Conservation (phyloP, 306 rosid genomes). For the Casuarina cunninghamiana region DNA sequence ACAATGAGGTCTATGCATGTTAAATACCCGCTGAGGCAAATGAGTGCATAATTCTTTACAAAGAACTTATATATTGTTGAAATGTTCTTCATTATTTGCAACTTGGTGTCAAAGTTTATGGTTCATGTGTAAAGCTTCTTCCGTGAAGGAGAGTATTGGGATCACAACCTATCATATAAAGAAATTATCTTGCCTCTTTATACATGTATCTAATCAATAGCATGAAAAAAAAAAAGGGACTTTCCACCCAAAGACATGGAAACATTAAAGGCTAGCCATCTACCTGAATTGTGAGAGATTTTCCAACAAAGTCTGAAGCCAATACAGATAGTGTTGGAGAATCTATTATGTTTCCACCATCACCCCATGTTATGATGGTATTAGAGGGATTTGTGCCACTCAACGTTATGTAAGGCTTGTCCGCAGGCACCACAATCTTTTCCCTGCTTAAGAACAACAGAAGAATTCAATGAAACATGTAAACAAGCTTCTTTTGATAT, state of each 20-base stretch:
- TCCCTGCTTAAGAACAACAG: slow-evolving; percentile 20
- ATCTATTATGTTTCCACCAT: slow-evolving; percentile 29
- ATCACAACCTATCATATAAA: too few species aligned
- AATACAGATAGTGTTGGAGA: slow-evolving; percentile 43
- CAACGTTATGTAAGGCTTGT: slow-evolving; percentile 51
- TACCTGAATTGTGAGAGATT: slow-evolving; percentile 56
- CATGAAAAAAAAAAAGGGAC: background rate
- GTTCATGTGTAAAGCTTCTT: too few species aligned
- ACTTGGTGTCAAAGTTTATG: too few species aligned
- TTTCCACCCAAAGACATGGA: background rate
- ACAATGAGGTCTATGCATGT: too few species aligned
- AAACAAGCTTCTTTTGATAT: background rate
- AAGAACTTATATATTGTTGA: too few species aligned
- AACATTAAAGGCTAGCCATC: background rate
- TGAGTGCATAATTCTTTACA: too few species aligned
- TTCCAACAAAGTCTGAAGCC: slow-evolving; percentile 50
- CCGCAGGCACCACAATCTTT: slow-evolving; percentile 39
- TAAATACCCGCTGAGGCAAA: too few species aligned
- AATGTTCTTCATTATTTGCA: too few species aligned
- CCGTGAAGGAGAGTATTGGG: too few species aligned
- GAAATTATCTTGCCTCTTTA: too few species aligned
- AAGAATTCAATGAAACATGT: background rate
- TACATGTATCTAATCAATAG: too few species aligned
- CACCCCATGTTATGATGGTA: slow-evolving; percentile 49
- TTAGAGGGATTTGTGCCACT: slow-evolving; percentile 36